Evolutionary conservation across 768 basidiomycete genomes (phyloP).

Genomic region (Heimioporus sp.): DNA sequence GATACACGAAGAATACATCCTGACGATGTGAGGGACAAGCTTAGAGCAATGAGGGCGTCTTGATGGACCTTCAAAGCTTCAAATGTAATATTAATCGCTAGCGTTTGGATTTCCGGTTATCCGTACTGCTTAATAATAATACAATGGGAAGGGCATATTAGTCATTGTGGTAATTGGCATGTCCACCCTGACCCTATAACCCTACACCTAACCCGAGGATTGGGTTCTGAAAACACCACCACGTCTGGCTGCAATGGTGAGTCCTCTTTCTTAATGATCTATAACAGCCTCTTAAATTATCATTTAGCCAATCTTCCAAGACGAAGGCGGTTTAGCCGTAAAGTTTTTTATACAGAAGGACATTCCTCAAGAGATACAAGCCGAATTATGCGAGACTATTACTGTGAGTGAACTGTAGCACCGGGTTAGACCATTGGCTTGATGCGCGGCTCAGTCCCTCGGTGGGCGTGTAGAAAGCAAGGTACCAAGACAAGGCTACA

Average conservation of each 20-base stretch:
- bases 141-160: background rate
- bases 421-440: conserved; percentile 1
- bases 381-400: conserved; percentile 72
- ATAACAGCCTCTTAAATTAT: background rate
- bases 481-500: conserved; percentile 73
- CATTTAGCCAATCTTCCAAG: conserved; percentile 71
- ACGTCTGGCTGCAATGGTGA: conserved; percentile 19
- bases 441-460: conserved; percentile 46
- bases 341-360: conserved; percentile 88
- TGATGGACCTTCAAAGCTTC: background rate
- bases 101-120: too few relatives aligned
- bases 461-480: conserved; percentile 78
- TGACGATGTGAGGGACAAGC: conserved; percentile 41
- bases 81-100: too few relatives aligned
- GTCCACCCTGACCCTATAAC: conserved; percentile 20
- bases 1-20: conserved; percentile 36
- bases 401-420: conserved; percentile 41
- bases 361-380: conserved; percentile 62
- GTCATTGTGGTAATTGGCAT: conserved; percentile 2
- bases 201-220: conserved; percentile 34
- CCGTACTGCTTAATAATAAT: background rate
- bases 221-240: conserved; percentile 22
- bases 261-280: conserved; percentile 1
- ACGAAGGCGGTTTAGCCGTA: conserved; percentile 60
- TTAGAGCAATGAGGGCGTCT: conserved; percentile 41